Base-by-base conservation (phyloP, 352 stramenopile genomes). In the Phytophthora citrophthora region DNA sequence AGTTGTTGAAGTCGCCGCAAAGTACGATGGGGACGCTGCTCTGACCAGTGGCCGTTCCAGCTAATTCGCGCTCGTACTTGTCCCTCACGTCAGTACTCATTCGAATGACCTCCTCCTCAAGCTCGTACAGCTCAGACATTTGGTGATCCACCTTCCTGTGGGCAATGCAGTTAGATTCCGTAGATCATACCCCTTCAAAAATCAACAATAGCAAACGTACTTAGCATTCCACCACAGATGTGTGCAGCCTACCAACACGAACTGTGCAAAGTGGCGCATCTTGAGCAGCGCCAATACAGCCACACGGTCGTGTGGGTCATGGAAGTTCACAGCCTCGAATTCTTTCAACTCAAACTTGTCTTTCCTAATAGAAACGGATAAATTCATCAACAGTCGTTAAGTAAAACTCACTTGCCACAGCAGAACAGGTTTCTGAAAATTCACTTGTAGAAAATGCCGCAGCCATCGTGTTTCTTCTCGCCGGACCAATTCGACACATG, bases 1-100 rank as follows among this genome's bases (percentile, higher is more conserved):
- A 94, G 69, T 96, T 96, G 67, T 96, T 96, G 45, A 96, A 96
- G 60, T 96, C 88, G 24, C 88, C 88, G 26, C 86, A 94, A 2
- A 96, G 66, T 29, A 96, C 83, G 16, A 96, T 86, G 43, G 86
- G 86, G 7, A 95, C 58, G 18, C 72, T 81, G 50, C 74, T 72
- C 38, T 67, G 59, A 10, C 85, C 85, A 0, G 83, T 90, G 38
- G 74, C 31, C 3, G 83, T 88, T 24, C 71, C 58, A 7, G 51
- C 66, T 43, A 93, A 68, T 7, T 91, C 83, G 54, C 69, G 69
- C 51, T 90, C 73, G 66, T 95, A 95, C 68, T 95, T 95, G 66
- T 91, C 82, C 61, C 85, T 80, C 26, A 93, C 73, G 54, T 91
- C 79, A 24, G 74, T 90, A 51, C 70, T 90, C 78, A 96, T 87